Conservation (phyloP, 2,329 filamentous ascomycete genomes). For the Curvularia verruculosa region DNA sequence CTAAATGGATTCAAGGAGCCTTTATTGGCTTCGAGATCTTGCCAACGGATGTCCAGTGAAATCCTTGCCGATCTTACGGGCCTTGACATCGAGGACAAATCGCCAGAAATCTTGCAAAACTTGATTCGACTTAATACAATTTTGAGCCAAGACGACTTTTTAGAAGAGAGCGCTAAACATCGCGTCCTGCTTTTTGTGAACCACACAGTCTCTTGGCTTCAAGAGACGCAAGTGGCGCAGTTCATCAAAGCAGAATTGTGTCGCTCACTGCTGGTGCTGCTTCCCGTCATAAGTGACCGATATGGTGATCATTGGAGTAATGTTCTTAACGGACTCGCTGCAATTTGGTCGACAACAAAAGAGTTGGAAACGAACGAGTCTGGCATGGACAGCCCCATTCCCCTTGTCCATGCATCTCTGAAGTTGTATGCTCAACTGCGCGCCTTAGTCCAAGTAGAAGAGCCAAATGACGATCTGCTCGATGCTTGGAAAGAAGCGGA, state of each 20-base stretch:
- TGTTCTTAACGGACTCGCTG: constrained; percentile 45
- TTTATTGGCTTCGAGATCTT: constrained; percentile 55
- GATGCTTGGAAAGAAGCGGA: constrained; percentile 72
- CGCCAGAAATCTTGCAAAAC: constrained; percentile 54
- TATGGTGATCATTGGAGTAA: constrained; percentile 87
- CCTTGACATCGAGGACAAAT: constrained; percentile 53
- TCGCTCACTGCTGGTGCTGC: constrained; percentile 60
- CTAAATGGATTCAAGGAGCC: constrained; percentile 58
- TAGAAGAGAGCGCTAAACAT: constrained; percentile 61
- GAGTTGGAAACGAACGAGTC: constrained; percentile 36
- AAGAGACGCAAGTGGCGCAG: constrained; percentile 56
- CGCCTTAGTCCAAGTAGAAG: constrained; percentile 59
- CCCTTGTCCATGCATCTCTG: constrained; percentile 73
- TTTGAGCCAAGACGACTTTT: constrained; percentile 56
- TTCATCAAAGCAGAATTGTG: constrained; percentile 63
- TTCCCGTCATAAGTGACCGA: constrained; percentile 78
- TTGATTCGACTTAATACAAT: constrained; percentile 63
- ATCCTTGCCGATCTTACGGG: constrained; percentile 65
- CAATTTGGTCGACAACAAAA: constrained; percentile 42
- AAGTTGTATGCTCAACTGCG: constrained; percentile 71
- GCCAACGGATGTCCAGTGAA: constrained; percentile 64
- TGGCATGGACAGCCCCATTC: constrained; percentile 45
- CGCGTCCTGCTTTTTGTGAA: constrained; percentile 82
- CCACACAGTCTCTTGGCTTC: constrained; percentile 75
- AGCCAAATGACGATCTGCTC: constrained; percentile 83